Conservation (phyloP, 352 stramenopile genomes). For the Pythium monospermum region DNA sequence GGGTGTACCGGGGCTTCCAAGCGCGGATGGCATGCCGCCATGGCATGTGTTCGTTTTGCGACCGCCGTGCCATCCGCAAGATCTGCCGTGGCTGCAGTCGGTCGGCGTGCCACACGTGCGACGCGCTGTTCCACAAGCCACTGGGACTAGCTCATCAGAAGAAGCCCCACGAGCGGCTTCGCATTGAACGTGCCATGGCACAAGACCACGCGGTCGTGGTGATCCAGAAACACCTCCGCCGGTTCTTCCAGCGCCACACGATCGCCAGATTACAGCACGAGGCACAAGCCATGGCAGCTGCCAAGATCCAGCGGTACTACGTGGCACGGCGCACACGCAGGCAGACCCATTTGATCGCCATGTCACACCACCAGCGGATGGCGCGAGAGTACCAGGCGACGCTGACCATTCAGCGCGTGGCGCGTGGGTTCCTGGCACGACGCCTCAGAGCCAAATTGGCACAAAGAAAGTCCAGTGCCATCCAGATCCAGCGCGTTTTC, state of each 20-base stretch:
- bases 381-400: slow-evolving; percentile 18
- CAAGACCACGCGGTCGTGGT: slow-evolving; percentile 28
- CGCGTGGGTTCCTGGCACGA: slow-evolving; percentile 28
- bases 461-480: slow-evolving; percentile 21
- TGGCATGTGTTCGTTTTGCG: slow-evolving; percentile 40
- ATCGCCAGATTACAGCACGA: slow-evolving; percentile 19
- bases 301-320: slow-evolving; percentile 32
- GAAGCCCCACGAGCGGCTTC: slow-evolving; percentile 13
- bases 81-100: slow-evolving; percentile 41
- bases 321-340: slow-evolving; percentile 27
- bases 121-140: slow-evolving; percentile 29
- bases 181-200: slow-evolving; percentile 22
- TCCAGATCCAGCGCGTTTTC: slow-evolving; percentile 35
- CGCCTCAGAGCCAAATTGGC: slow-evolving; percentile 6
- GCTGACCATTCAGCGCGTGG: slow-evolving; percentile 26
- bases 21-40: slow-evolving; percentile 11
- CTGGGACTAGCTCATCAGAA: not conserved
- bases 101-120: slow-evolving; percentile 43
- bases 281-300: slow-evolving; percentile 21
- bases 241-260: slow-evolving; percentile 36
- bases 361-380: slow-evolving; percentile 22
- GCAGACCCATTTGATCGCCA: slow-evolving; percentile 29
- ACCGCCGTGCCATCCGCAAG: slow-evolving; percentile 27
- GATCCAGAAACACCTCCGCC: slow-evolving; percentile 40
- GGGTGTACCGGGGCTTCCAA: slow-evolving; percentile 36